Conservation (phyloP, 257 asterid genomes). For the Penstemon barbatus region DNA sequence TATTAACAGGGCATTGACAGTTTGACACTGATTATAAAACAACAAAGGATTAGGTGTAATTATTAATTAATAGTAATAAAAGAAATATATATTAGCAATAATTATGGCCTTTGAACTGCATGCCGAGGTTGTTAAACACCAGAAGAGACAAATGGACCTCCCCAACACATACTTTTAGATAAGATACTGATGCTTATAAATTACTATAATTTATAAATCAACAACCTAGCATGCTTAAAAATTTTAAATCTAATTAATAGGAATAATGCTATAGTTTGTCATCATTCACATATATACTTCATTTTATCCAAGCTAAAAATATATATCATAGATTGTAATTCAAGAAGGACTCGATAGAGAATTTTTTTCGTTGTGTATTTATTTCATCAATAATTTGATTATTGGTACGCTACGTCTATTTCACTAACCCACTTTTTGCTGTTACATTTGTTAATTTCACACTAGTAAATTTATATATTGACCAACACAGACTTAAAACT, state of each 20-base stretch:
- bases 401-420: too few species aligned
- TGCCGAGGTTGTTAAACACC: conserved; percentile 15
- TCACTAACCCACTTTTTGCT: too few species aligned
- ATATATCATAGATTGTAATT: too few species aligned
- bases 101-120: not conserved
- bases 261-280: conserved; percentile 21
- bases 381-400: conserved; percentile 19
- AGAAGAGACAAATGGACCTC: conserved; percentile 46
- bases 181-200: conserved; percentile 7
- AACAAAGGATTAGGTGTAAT: conserved; percentile 12
- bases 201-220: too few species aligned
- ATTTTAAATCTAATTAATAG: conserved; percentile 1
- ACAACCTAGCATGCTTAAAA: too few species aligned
- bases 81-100: too few species aligned
- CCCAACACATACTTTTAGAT: conserved; percentile 33
- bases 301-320: too few species aligned
- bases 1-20: not conserved
- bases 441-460: too few species aligned
- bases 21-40: conserved; percentile 11
- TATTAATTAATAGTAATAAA: too few species aligned
- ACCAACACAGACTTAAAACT: not conserved
- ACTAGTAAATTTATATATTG: not conserved
- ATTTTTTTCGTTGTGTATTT: not conserved
- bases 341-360: too few species aligned
- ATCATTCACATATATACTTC: conserved; percentile 9